These are phyloP conservation scores for Cryptococcus sp. DNA, from an alignment of 1,284 basidiomycete species.

Conservation along the genomic window DNA sequence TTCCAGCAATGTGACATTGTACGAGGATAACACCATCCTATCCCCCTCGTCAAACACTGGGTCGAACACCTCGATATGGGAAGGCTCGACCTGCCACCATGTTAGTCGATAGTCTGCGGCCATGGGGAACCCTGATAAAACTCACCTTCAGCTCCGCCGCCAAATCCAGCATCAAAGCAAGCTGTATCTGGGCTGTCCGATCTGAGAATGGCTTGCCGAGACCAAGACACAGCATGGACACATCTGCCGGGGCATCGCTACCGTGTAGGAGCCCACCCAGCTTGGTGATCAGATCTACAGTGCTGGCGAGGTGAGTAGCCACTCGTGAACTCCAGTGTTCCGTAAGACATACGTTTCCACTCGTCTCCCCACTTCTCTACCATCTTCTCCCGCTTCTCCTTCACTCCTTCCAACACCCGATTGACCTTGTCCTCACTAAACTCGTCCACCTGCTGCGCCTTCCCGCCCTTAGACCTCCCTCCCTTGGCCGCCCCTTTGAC, in stretches of 20 bases:
- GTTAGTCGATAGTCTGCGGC: slow-evolving; percentile 5
- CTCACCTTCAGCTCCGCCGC: slow-evolving; percentile 18
- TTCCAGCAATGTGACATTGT: slow-evolving; percentile 22
- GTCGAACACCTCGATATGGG: slow-evolving; percentile 32
- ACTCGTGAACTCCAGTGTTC: background rate
- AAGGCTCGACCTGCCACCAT: slow-evolving; percentile 1
- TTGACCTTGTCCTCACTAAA: slow-evolving; percentile 23
- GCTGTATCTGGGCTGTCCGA: slow-evolving; percentile 45
- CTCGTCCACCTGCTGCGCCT: slow-evolving; percentile 10
- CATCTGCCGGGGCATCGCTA: background rate
- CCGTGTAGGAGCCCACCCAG: slow-evolving; percentile 4
- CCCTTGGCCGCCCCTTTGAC: slow-evolving; percentile 7
- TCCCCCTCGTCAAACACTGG: slow-evolving; percentile 41
- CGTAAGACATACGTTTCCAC: slow-evolving; percentile 27
- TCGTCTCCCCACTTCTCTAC: slow-evolving; percentile 35
- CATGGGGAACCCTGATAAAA: background rate
- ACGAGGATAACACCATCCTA: slow-evolving; percentile 17
- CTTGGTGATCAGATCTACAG: background rate
- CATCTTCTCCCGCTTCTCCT: slow-evolving; percentile 38
- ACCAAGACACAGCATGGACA: slow-evolving; percentile 36
- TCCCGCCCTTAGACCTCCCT: slow-evolving; percentile 8
- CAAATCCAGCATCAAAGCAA: slow-evolving; percentile 35
- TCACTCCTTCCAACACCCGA: slow-evolving; percentile 18
- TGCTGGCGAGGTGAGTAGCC: too few species aligned
- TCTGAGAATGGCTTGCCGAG: slow-evolving; percentile 38